Evolutionary conservation across 2,329 filamentous ascomycete species (phyloP), one percentile per base, ranked within the genome.

Genomic region (Curvularia lunata): DNA sequence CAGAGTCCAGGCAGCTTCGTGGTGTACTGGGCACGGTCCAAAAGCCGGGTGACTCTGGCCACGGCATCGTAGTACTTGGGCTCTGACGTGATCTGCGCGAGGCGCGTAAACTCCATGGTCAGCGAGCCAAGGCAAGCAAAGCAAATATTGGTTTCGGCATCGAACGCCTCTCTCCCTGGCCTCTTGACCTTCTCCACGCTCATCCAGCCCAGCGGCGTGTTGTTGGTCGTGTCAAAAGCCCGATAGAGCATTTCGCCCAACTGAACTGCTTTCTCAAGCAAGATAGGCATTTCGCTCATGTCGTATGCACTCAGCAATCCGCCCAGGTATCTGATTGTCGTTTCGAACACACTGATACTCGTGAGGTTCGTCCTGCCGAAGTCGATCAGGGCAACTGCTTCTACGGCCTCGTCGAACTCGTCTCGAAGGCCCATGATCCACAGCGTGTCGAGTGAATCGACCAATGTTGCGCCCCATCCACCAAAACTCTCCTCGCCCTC

Each of bases 281-380:
- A 59, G 2, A 74, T 67, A 27, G 72, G 66, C 49, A 73, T 71
- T 12, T 62, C 61, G 43, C 73, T 77, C 37, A 78, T 64, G 50
- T 78, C 76, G 54, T 77, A 78, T 48, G 76, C 76, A 43, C 68
- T 69, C 28, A 78, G 55, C 18, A 78, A 56, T 8, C 76, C 76
- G 18, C 76, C 75, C 7, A 78, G 69, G 42, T 77, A 77, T 34
- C 76, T 71, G 43, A 82, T 83, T 0, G 79, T 83, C 0, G 81
- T 82, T 61, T 83, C 81, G 54, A 83, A 83, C n/a, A 83, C 80
- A 63, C 81, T 82, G 63, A 83, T 69, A 25, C 78, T 75, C 10
- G 70, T 68, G 16, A 74, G 73, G 2, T 76, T 68, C 12, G 73
- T 74, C 19, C 71, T 71, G 23, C 77, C 75, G 43, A 83, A 80